Conservation (phyloP, 2,329 filamentous ascomycete species). For the Microascus cirrosus region DNA sequence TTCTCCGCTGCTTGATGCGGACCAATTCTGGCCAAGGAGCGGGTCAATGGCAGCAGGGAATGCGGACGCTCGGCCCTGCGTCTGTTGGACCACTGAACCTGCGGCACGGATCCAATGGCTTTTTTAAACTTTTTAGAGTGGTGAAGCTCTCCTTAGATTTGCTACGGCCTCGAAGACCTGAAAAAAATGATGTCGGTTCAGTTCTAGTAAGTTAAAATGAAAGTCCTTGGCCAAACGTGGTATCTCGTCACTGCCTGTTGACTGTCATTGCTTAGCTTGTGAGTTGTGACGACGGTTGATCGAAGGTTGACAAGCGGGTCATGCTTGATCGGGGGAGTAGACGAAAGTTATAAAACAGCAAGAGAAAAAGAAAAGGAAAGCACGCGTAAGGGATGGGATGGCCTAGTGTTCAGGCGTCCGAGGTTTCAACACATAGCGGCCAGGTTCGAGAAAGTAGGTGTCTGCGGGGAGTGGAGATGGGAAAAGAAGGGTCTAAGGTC, state of each 20-base stretch:
- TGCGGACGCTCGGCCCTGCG: background rate
- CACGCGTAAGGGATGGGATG: too few relatives aligned
- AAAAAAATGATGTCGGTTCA: background rate
- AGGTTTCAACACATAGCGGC: background rate
- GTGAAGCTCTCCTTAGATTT: background rate
- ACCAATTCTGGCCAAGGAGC: background rate
- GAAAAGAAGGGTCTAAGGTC: background rate
- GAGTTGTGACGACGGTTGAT: background rate
- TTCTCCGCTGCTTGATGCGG: background rate
- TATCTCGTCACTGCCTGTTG: background rate
- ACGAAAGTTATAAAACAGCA: background rate
- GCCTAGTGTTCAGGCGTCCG: background rate
- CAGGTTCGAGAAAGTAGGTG: background rate
- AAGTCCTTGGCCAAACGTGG: background rate
- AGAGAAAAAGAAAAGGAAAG: background rate
- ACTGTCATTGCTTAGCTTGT: background rate
- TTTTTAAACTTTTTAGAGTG: background rate
- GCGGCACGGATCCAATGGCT: background rate
- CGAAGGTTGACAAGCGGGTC: background rate
- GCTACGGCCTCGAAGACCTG: background rate
- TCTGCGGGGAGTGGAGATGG: background rate
- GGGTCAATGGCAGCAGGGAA: background rate
- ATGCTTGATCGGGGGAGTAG: background rate
- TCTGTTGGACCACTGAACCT: background rate
- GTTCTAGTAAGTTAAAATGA: background rate